Evolutionary conservation across 208 protist species (phyloP).

Genomic region (Porcisia hertigi): DNA sequence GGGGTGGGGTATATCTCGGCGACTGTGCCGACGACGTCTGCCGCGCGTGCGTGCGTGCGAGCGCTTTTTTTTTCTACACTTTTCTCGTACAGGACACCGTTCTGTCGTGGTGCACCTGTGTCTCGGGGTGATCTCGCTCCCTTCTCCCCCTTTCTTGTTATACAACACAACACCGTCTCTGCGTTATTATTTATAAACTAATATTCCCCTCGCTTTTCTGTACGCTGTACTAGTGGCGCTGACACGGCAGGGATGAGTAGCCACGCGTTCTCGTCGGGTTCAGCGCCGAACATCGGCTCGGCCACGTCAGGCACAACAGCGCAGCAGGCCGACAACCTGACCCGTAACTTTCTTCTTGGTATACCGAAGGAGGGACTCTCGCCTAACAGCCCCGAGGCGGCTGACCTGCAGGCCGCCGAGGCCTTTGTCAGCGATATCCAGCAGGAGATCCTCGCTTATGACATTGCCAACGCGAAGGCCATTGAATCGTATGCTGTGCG

Average conservation of each 20-base stretch:
- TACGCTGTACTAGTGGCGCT: not conserved
- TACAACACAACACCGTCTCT: not conserved
- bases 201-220: not conserved
- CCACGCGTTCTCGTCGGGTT: slow-evolving; percentile 8
- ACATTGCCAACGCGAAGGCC: slow-evolving; percentile 80
- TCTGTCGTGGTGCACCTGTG: too few relatives aligned
- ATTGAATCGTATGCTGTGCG: slow-evolving; percentile 67
- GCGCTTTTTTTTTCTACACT: not conserved
- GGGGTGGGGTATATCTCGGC: too few relatives aligned
- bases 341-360: slow-evolving; percentile 73
- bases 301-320: slow-evolving; percentile 30
- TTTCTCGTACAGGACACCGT: too few relatives aligned
- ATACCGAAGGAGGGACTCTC: slow-evolving; percentile 62
- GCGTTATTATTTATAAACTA: too few relatives aligned
- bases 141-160: not conserved
- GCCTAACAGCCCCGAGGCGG: slow-evolving; percentile 57
- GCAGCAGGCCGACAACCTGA: slow-evolving; percentile 55
- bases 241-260: slow-evolving; percentile 8
- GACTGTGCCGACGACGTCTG: too few relatives aligned
- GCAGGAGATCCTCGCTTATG: slow-evolving; percentile 78
- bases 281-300: slow-evolving; percentile 15
- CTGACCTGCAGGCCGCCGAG: slow-evolving; percentile 72
- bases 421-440: slow-evolving; percentile 81
- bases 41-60: too few relatives aligned
- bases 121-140: too few relatives aligned